Base-by-base conservation (phyloP, 2,329 filamentous ascomycete species). In the Microdochium nivale region DNA sequence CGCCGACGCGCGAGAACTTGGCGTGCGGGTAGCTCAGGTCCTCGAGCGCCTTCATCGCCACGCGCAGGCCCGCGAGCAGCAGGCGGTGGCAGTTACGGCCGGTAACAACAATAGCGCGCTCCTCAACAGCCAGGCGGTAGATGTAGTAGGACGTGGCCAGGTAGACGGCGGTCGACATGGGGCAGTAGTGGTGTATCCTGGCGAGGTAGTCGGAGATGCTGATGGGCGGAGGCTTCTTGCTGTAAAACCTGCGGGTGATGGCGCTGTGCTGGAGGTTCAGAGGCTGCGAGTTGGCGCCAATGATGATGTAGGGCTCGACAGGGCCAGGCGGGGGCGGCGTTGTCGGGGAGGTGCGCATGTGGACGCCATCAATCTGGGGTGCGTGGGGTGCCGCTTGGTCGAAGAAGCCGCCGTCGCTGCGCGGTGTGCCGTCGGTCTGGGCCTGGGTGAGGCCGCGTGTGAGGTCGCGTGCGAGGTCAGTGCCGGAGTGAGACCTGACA, bases 1-100 rank as follows among this genome's bases (percentile, higher is more conserved):
- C 92, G 43, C 94, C 92, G 1, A 97, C 91, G 57, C 85, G 87
- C 19, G 92, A 85, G 58, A 96, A 84, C 51, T 90, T 86, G 54
- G 78, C 78, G 70, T 96, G 92, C 9, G 88, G 82, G 70, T 95
- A 96, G 59, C 86, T 88, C 51, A 92, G 78, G 66, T 97, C 92
- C 67, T 99, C 92, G n/a, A 96, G 73, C 0, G 90, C 88, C 71
- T 97, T 99, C 80, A 91, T 94, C 14, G 92, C 90, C 3, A 96
- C 88, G 33, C 91, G 77, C 50, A 96, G 75, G 7, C 87, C 88
- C 0, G 90, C 91, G 16, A 99, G 78, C 30, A 95, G 77, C 8
- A 97, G 73, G 2, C 94, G 83, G 67, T 99, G 92, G 55, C 89
- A 86, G 56, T 95, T 97, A 52, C 89, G 81, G 52, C 80, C 78